A percentile compares a stretch with the other conserved stretches of the same genome.
Conservation (phyloP, 2,329 filamentous ascomycete species). For the Tolypocladium inflatum region DNA sequence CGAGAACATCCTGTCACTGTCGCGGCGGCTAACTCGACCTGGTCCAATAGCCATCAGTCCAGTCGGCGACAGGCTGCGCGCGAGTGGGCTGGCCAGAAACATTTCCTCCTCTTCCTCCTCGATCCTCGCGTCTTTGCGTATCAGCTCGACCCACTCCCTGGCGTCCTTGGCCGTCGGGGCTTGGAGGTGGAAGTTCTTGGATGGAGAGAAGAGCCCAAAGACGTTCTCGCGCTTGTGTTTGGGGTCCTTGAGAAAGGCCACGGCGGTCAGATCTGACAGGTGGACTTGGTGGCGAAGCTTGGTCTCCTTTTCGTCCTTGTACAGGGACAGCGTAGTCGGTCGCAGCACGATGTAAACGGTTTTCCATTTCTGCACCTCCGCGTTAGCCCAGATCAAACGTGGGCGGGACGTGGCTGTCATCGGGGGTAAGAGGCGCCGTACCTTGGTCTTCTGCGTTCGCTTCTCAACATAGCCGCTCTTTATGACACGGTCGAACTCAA, state of each 20-base stretch:
- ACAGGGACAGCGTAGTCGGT: conserved; percentile 82
- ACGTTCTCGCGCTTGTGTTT: conserved; percentile 81
- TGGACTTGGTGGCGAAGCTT: conserved; percentile 83
- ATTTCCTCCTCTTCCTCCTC: conserved; percentile 85
- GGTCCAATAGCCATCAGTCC: conserved; percentile 2
- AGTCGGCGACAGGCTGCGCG: conserved; percentile 33
- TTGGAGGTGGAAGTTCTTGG: conserved; percentile 86
- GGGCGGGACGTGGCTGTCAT: background rate
- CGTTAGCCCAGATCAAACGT: conserved; percentile 8
- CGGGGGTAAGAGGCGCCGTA: conserved; percentile 25
- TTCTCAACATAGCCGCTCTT: conserved; percentile 83
- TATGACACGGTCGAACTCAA: conserved; percentile 88
- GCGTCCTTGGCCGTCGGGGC: conserved; percentile 65
- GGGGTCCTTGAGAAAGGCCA: conserved; percentile 78
- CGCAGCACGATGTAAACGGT: conserved; percentile 80
- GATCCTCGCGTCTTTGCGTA: conserved; percentile 70
- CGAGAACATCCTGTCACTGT: conserved; percentile 35
- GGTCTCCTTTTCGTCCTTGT: conserved; percentile 84
- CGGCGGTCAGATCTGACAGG: conserved; percentile 82
- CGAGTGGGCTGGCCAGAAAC: conserved; percentile 58
- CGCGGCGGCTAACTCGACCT: conserved; percentile 10
- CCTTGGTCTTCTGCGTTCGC: conserved; percentile 89
- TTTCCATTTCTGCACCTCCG: conserved; percentile 68
- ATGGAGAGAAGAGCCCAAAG: conserved; percentile 86
- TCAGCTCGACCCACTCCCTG: conserved; percentile 75